These are phyloP conservation scores for Saitoella complicata DNA, from an alignment of 805 yeast genomes.

Conservation along the genomic window DNA sequence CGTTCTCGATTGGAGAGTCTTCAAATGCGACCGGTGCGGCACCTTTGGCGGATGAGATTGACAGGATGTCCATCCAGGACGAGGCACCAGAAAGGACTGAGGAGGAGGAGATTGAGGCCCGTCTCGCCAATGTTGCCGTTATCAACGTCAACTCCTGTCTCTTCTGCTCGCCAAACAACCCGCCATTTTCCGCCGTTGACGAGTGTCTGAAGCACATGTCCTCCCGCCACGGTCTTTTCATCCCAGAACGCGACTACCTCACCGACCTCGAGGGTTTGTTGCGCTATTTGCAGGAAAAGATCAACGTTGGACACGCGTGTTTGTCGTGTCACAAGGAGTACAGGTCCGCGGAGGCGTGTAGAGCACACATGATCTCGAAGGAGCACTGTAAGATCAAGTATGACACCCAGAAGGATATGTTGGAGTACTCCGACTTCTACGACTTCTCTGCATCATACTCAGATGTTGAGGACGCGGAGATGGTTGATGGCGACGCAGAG, in stretches of 20 bases:
- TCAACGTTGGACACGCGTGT: constrained; percentile 73
- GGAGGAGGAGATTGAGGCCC: too few species aligned
- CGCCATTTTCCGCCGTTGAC: constrained; percentile 31
- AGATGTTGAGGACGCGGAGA: constrained; percentile 20
- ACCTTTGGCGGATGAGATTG: too few species aligned
- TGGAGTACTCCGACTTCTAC: constrained; percentile 63
- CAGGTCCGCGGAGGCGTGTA: constrained; percentile 63
- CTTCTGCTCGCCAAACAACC: constrained; percentile 29
- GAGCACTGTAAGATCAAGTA: constrained; percentile 82
- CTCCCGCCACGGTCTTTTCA: constrained; percentile 61
- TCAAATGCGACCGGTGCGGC: not conserved
- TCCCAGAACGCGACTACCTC: constrained; percentile 67
- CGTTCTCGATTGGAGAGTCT: constrained; percentile 1
- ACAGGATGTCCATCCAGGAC: too few species aligned
- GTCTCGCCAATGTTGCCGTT: too few species aligned
- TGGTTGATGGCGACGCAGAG: constrained; percentile 17
- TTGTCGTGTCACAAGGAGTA: constrained; percentile 74
- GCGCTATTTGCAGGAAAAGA: constrained; percentile 59
- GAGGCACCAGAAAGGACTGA: too few species aligned
- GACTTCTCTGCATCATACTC: constrained; percentile 59
- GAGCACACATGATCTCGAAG: constrained; percentile 75
- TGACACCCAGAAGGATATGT: constrained; percentile 62
- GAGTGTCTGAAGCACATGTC: constrained; percentile 62
- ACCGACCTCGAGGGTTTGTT: constrained; percentile 56
- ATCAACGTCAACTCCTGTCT: constrained; percentile 20